Base-by-base conservation (phyloP, 257 asterid genomes). In the Penstemon barbatus region DNA sequence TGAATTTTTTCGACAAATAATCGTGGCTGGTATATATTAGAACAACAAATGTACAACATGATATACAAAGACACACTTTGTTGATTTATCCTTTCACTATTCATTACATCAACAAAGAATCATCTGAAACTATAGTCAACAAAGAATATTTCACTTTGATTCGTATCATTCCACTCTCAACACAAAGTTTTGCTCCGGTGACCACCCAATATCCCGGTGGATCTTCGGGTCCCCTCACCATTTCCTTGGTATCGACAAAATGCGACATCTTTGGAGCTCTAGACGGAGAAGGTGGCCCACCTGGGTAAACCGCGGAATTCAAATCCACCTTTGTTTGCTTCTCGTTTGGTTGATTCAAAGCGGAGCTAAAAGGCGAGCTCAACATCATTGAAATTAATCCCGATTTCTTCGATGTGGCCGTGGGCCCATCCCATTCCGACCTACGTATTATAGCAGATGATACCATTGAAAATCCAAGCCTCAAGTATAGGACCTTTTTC, bases 201-300 rank as follows among this genome's bases (percentile, higher is more conserved):
- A 85, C 94, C 70, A 88, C 96, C 99, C 99, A 93, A 57, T 90
- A 87, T 36, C 99, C 99, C 0, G 99, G 99, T 0, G 86, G 58
- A 75, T 85, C 87, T 75, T 87, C 97, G 0, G 97, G 96, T 1
- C 99, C 97, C 77, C 97, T 74, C 61, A 87, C 84, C 97, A 90
- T 88, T 66, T 93, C 99, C 49, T 81, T 84, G 0, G 88, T 87
- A 42, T 93, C 96, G 3, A 90, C 99, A 73, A 93, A 90, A 55
- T 81, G 82, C 0, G 96, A 77, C 96, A 93, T 86, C 75, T 83
- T 93, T 0, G 97, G 97, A 40, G 95, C 83, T 69, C 79, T 84
- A 0, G 95, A 75, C 0, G 99, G 99, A 12, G 79, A 25, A 12
- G 98, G 97, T 4, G 99, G 97, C 0, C 97, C 97, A 3, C 84